phyloP scores from a whole-genome alignment of 2,329 filamentous ascomycete species.

The Thelonectria discophora region DNA sequence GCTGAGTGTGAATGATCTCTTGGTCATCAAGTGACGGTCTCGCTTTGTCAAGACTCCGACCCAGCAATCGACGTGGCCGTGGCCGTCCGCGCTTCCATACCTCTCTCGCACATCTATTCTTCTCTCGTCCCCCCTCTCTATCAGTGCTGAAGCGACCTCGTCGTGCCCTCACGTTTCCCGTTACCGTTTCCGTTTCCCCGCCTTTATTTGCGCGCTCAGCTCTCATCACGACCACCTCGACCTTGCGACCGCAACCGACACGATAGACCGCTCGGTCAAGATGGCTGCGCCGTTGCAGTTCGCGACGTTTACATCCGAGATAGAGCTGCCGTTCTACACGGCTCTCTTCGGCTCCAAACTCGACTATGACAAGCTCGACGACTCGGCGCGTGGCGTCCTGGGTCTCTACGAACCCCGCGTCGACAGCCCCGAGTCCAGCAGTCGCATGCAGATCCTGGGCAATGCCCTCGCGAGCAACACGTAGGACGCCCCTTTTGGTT shows the following conservation, averaged over 20 bases:
- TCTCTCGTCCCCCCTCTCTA: slow-evolving; percentile 12
- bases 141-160: slow-evolving; percentile 12
- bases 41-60: slow-evolving; percentile 20
- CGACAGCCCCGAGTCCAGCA: slow-evolving; percentile 77
- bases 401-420: slow-evolving; percentile 88
- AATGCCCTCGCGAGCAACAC: slow-evolving; percentile 84
- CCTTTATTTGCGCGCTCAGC: slow-evolving; percentile 22
- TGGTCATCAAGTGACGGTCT: slow-evolving; percentile 40
- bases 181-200: slow-evolving; percentile 24
- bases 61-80: slow-evolving; percentile 21
- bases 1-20: slow-evolving; percentile 35
- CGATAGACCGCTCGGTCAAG: slow-evolving; percentile 38
- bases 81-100: not conserved
- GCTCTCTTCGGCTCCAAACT: slow-evolving; percentile 93
- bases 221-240: slow-evolving; percentile 17
- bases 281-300: slow-evolving; percentile 71
- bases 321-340: slow-evolving; percentile 94
- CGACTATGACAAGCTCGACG: slow-evolving; percentile 95
- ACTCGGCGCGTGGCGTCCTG: slow-evolving; percentile 85
- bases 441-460: slow-evolving; percentile 89
- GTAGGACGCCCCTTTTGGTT: slow-evolving; percentile 61
- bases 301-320: slow-evolving; percentile 90
- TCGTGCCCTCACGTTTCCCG: slow-evolving; percentile 26
- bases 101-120: not conserved
- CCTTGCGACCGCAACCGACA: slow-evolving; percentile 1